Evolutionary conservation across 176 grass and related monocot species (phyloP), one percentile per base, ranked within the genome.

Genomic region (Pontederia paniculata): DNA sequence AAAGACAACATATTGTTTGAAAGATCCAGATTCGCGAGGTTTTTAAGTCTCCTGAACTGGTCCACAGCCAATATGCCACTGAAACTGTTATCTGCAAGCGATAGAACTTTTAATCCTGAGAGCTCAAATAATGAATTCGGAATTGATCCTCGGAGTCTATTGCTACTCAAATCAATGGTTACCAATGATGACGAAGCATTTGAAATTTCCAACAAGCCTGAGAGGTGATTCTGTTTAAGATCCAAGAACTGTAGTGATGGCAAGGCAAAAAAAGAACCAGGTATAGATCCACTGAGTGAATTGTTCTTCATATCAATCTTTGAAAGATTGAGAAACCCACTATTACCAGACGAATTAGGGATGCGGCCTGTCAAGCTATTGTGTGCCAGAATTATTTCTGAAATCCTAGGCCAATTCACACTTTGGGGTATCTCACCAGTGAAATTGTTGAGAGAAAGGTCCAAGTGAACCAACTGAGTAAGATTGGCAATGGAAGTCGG

Each of bases 401-500:
- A n/a, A 64, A 86, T 71, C 49, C 14, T 68, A 0, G 10, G 21
- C 66, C 74, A 78, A 16, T 71, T 54, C 45, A 23, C 5, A 8
- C 76, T 48, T 14, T 58, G 58, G 61, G 77, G 81, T 12, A 89
- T 13, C 23, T 68, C 43, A 12, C 80, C 76, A 22, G 62, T 83
- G 62, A 88, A 83, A 9, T 71, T 76, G 37, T 81, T 80, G 12
- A 9, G 17, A 12, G 74, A 76, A 20, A 88, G 52, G 46, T 69
- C 56, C 50, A 83, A 73, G 9, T 6, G 54, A 8, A 10, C 74
- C 41, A 88, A 63, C 0, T 66, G 76, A 31, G 50, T 66, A 50
- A 88, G 79, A 10, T 62, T 88, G 18, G 48, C 64, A 19, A 88
- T 47, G 14, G 45, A 83, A 42, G 62, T 14, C 23, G 84, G 79